These are phyloP conservation scores for Lentinula raphanica DNA, from an alignment of 768 basidiomycete species.

Conservation along the genomic window DNA sequence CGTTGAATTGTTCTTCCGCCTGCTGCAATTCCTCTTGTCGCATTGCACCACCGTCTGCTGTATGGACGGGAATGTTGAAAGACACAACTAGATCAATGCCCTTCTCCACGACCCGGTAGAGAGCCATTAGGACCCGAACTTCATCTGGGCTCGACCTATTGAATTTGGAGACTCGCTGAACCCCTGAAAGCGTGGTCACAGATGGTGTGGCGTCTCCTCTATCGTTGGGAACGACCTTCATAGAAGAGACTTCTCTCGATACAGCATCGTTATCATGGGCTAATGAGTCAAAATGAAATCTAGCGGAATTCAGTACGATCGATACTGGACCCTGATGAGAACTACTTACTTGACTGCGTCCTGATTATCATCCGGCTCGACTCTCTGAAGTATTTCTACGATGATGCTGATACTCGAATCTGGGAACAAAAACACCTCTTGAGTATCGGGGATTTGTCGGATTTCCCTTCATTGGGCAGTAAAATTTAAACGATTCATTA, in stretches of 20 bases:
- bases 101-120: conserved; percentile 73
- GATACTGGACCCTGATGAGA: conserved; percentile 8
- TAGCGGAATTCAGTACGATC: conserved; percentile 26
- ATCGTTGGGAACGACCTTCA: conserved; percentile 35
- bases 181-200: conserved; percentile 60
- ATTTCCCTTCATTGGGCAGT: conserved; percentile 28
- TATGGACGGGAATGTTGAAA: conserved; percentile 67
- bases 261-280: conserved; percentile 86
- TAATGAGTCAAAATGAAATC: conserved; percentile 86
- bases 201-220: conserved; percentile 48
- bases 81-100: conserved; percentile 79
- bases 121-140: conserved; percentile 72
- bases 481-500: not conserved
- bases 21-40: conserved; percentile 28
- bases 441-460: conserved; percentile 90
- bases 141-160: conserved; percentile 54
- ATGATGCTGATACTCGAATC: conserved; percentile 70
- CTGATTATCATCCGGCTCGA: conserved; percentile 46
- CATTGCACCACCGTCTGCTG: conserved; percentile 41
- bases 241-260: conserved; percentile 38
- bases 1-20: conserved; percentile 45
- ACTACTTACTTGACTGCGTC: conserved; percentile 62
- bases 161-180: conserved; percentile 75
- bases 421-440: conserved; percentile 85
- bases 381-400: conserved; percentile 77